A percentile compares a stretch with the other conserved stretches of the same genome.
Evolutionary conservation across 2,329 filamentous ascomycete genomes (phyloP).

Genomic region (Apiospora arundinis): DNA sequence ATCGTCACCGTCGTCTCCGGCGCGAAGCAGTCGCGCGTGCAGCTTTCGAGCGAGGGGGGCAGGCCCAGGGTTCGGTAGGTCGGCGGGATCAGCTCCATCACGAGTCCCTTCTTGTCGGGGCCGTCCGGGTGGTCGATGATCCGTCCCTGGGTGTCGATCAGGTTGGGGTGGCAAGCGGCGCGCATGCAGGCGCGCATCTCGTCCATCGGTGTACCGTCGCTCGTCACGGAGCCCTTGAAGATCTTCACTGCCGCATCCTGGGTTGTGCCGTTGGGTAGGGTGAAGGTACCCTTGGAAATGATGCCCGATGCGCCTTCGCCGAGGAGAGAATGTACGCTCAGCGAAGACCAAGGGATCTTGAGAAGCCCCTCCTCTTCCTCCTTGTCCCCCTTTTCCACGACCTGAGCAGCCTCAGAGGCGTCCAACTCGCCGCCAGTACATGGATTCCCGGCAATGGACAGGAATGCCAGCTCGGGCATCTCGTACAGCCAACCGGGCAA

Average conservation of each 20-base stretch:
- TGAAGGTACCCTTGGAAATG: slow-evolving; percentile 50
- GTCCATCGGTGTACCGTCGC: slow-evolving; percentile 54
- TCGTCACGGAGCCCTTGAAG: slow-evolving; percentile 54
- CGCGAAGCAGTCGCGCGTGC: slow-evolving; percentile 52
- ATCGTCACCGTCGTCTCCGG: slow-evolving; percentile 38
- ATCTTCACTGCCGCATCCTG: slow-evolving; percentile 54
- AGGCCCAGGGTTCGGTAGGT: slow-evolving; percentile 49
- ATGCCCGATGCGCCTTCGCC: slow-evolving; percentile 54
- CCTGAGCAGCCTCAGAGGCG: slow-evolving; percentile 21
- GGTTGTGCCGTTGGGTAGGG: slow-evolving; percentile 27
- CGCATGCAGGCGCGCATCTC: slow-evolving; percentile 55
- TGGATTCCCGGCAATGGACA: slow-evolving; percentile 56
- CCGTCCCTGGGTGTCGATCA: slow-evolving; percentile 52
- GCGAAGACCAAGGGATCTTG: slow-evolving; percentile 45
- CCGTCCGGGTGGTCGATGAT: slow-evolving; percentile 47
- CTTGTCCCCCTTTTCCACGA: slow-evolving; percentile 29
- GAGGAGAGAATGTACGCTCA: slow-evolving; percentile 48
- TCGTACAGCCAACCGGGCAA: slow-evolving; percentile 52
- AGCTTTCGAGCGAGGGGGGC: slow-evolving; percentile 50
- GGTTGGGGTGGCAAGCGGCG: slow-evolving; percentile 52
- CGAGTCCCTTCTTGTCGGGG: slow-evolving; percentile 41
- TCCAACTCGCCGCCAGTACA: slow-evolving; percentile 39
- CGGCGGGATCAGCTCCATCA: slow-evolving; percentile 54
- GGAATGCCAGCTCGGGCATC: slow-evolving; percentile 52
- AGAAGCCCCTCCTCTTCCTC: slow-evolving; percentile 26